phyloP scores from a whole-genome alignment of 495 filamentous ascomycete species.

The Copromyces sp. region DNA sequence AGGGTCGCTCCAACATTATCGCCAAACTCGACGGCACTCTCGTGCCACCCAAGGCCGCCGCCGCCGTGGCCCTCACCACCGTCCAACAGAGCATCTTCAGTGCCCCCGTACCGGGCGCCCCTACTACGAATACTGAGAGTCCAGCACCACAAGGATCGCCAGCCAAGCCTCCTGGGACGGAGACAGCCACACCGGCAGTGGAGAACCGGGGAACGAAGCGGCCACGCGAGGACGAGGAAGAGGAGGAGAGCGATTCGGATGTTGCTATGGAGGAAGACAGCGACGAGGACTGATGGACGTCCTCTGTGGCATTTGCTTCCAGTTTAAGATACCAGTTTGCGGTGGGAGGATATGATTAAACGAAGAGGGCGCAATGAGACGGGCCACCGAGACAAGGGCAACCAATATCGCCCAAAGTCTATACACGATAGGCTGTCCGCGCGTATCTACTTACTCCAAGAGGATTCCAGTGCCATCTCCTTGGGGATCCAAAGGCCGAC shows the following conservation, averaged over 20 bases:
- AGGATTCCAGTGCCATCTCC: slow-evolving; percentile 34
- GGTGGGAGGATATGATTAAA: neutral
- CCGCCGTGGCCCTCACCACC: slow-evolving; percentile 55
- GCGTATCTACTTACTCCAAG: neutral
- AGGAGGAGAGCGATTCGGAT: slow-evolving; percentile 49
- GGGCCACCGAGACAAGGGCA: too few species aligned
- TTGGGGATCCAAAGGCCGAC: slow-evolving; percentile 63
- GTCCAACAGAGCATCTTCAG: slow-evolving; percentile 77
- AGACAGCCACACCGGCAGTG: slow-evolving; percentile 34
- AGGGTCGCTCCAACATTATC: slow-evolving; percentile 73
- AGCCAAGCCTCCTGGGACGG: slow-evolving; percentile 30
- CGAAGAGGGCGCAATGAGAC: neutral
- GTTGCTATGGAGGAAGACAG: slow-evolving; percentile 67
- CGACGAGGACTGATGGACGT: slow-evolving; percentile 39
- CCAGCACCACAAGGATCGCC: slow-evolving; percentile 30
- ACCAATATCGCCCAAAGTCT: too few species aligned
- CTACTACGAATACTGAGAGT: slow-evolving; percentile 27
- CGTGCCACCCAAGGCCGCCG: slow-evolving; percentile 45
- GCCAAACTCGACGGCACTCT: slow-evolving; percentile 88
- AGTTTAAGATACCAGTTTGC: neutral
- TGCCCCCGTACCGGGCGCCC: slow-evolving; percentile 45
- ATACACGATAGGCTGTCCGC: too few species aligned
- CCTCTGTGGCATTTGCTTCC: neutral
- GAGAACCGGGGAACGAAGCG: slow-evolving; percentile 50
- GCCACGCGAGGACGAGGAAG: slow-evolving; percentile 51